A percentile compares a stretch with the other conserved stretches of the same genome.
Conservation (phyloP, 176 grass and related monocot genomes). For the Oryza officinalis region DNA sequence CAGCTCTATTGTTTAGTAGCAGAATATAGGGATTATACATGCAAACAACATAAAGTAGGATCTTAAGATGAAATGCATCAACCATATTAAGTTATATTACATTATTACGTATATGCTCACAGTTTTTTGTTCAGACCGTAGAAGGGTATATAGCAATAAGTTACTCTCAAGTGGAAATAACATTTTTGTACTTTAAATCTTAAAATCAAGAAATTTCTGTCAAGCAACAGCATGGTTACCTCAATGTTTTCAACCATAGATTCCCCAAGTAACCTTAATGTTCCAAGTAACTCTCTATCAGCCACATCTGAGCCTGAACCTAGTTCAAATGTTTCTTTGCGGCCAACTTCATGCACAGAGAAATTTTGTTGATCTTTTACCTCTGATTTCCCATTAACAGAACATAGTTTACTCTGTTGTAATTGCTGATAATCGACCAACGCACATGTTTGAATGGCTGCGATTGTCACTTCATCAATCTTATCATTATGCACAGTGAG, state of each 20-base stretch:
- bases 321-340: slow-evolving; percentile 39
- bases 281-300: slow-evolving; percentile 55
- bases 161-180: slow-evolving; percentile 5
- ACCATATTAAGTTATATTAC: neutral
- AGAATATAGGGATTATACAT: slow-evolving; percentile 7
- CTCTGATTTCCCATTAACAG: slow-evolving; percentile 33
- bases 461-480: slow-evolving; percentile 33
- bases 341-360: slow-evolving; percentile 20
- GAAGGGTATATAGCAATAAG: neutral
- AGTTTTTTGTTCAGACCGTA: neutral
- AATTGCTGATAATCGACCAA: slow-evolving; percentile 27
- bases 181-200: slow-evolving; percentile 3
- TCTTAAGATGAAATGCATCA: slow-evolving; percentile 3
- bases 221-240: slow-evolving; percentile 56
- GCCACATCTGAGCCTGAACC: slow-evolving; percentile 38
- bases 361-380: slow-evolving; percentile 22
- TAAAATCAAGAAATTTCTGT: neutral
- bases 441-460: slow-evolving; percentile 29
- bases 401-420: slow-evolving; percentile 26
- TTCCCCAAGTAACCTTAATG: slow-evolving; percentile 73
- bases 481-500: slow-evolving; percentile 25
- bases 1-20: neutral
- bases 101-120: neutral
- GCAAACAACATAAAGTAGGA: slow-evolving; percentile 9
- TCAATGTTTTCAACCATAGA: slow-evolving; percentile 94